Evolutionary conservation across 345 rosid genomes (phyloP), one percentile per base, ranked within the genome.

Genomic region (Moricandia arvensis): DNA sequence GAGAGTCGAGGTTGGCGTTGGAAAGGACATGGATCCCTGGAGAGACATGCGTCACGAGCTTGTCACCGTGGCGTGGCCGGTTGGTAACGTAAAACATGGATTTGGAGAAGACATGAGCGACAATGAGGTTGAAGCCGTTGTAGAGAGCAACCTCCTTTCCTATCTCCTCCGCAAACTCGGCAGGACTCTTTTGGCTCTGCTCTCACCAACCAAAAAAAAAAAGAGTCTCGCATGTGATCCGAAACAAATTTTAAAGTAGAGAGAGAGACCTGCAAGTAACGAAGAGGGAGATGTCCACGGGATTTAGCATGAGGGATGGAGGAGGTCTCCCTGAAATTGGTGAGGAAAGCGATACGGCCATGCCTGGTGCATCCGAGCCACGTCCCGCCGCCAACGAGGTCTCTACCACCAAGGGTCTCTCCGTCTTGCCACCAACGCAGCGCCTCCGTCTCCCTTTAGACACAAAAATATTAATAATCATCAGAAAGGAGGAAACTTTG

Each of bases 21-120:
- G 96, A 74, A 38, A 91, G 67, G 18, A 91, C 90, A 75, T 89
- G 97, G 76, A 90, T 83, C 66, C 94, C 95, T 0, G 97, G 89
- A 17, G 91, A 73, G 51, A 91, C 93, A 69, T 82, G 86, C 31
- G 80, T 77, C 68, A 87, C 72, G 49, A 53, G 63, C 71, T n/a
- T 15, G 59, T 80, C 31, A 21, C 43, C 80, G 31, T 67, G 65
- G 65, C 60, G 73, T 6, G 86, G 87, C 41, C 93, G 82, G 86
- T 93, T 93, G 60, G 96, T 87, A 70, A 91, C n/a, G 66, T 90
- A 85, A 60, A 87, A 62, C 91, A 91, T 87, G 78, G 87, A 71
- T 73, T 81, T 85, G 51, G 88, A 86, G 17, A 45, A 38, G 57
- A 87, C 59, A 71, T 93, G 85, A 29, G 80, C 79, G 47, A 91